Percentiles rank a stretch among this genome's conserved stretches.
Conservation (phyloP, 129 eudicot species). For the Cynara cardunculus region DNA sequence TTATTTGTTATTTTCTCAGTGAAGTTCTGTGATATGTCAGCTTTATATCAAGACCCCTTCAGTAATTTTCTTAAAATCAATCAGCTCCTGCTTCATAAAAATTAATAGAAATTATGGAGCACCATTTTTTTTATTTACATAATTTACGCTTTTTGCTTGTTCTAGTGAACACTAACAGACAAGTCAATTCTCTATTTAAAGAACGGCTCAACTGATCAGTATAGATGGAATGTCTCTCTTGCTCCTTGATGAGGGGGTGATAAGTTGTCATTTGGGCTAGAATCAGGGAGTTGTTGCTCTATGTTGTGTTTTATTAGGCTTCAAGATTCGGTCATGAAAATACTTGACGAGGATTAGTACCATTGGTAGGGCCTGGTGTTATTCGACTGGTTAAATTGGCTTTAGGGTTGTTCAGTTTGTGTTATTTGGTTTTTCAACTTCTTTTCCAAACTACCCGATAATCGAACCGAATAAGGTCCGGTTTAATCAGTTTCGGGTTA, state of each 20-base stretch:
- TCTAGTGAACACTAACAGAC: slow-evolving; percentile 1
- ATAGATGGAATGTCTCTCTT: background rate
- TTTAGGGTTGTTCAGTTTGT: no score
- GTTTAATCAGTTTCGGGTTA: no score
- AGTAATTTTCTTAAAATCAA: background rate
- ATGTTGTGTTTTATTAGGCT: background rate
- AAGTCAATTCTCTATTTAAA: background rate
- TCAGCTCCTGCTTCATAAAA: background rate
- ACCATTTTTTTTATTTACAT: background rate
- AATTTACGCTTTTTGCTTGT: slow-evolving; percentile 4
- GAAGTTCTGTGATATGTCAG: background rate
- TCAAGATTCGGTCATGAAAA: background rate
- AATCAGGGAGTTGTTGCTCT: background rate
- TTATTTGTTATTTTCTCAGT: background rate
- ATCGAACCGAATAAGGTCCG: no score
- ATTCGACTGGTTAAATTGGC: no score
- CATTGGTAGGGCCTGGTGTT: no score
- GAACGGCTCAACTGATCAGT: background rate
- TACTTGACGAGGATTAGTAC: no score
- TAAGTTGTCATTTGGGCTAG: background rate
- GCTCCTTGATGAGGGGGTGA: background rate
- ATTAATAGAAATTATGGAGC: background rate
- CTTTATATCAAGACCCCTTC: background rate
- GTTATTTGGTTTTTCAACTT: no score
- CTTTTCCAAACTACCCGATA: no score